Evolutionary conservation across 2,329 filamentous ascomycete genomes (phyloP), one percentile per base, ranked within the genome.

Genomic region (Rhynchosporium graminicola): DNA sequence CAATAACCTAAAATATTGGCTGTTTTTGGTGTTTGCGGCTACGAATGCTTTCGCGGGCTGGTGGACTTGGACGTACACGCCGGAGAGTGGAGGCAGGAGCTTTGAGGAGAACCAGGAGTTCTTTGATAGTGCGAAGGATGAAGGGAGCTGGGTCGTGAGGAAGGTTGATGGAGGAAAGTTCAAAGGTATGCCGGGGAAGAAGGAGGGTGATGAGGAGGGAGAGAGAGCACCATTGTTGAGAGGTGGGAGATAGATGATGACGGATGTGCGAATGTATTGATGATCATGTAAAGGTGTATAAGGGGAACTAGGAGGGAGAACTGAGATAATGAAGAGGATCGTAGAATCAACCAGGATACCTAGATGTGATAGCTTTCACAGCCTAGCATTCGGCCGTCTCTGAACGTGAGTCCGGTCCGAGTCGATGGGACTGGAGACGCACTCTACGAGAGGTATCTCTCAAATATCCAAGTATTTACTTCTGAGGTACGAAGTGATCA

Each of bases 81-180:
- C 83, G 0, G 85, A 87, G 70, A 87, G 84, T 0, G 83, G 79
- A 0, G 82, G 83, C 0, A 71, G 85, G 31, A 82, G 79, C 1
- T 76, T 86, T 2, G 82, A 85, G 68, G 78, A 85, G 65, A 83
- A 85, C 77, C 82, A 84, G 46, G 66, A 65, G 61, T 72, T 73
- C 51, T 73, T 74, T 60, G 59, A 69, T 55, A 78, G 80, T 62
- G 83, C 84, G 2, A 75, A 74, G 50, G 76, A 83, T 51, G 77
- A 77, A 2, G 77, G 77, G 3, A 81, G 75, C 3, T 87, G 84
- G 84, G 73, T 76, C 33, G 84, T 87, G 1, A 71, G 69, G 29
- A 81, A 79, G 63, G 80, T 87, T 6, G 75, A 78, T 43, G 77
- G 78, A 0, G 84, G 84, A 3, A 80, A 80, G 65, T 87, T 71